A percentile compares a stretch with the other conserved stretches of the same genome.
Evolutionary conservation across 1,284 basidiomycete genomes (phyloP).

Genomic region (Leccinum fuscescens): DNA sequence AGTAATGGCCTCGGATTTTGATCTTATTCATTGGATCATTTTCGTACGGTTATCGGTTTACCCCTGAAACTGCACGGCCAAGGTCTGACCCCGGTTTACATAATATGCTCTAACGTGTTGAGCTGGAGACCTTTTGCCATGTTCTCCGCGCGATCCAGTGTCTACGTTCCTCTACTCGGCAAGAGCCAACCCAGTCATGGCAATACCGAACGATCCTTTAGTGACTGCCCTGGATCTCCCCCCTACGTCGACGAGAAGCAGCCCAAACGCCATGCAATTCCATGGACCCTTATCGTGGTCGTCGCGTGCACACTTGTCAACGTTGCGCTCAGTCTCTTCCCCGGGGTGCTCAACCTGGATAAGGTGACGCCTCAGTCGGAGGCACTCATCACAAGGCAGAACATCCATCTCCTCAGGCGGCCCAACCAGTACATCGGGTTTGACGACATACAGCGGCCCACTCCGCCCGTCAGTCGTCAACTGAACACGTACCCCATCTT

Average conservation of each 20-base stretch:
- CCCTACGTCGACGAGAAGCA: background rate
- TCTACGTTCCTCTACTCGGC: slow-evolving; percentile 7
- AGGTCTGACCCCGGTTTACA: background rate
- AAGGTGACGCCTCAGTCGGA: background rate
- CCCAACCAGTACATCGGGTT: slow-evolving; percentile 20
- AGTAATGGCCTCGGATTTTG: background rate
- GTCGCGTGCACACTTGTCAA: slow-evolving; percentile 15
- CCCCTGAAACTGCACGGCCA: background rate
- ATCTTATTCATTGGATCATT: background rate
- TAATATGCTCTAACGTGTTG: background rate
- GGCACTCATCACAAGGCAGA: slow-evolving; percentile 11
- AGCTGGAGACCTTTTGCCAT: background rate
- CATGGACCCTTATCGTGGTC: slow-evolving; percentile 15
- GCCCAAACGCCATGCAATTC: slow-evolving; percentile 3
- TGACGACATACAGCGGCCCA: slow-evolving; percentile 13
- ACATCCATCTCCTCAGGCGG: slow-evolving; percentile 14
- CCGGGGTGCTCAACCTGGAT: background rate
- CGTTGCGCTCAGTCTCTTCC: slow-evolving; percentile 13
- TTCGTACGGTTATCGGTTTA: background rate
- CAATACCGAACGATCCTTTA: background rate
- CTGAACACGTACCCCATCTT: slow-evolving; percentile 15
- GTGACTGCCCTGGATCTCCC: background rate
- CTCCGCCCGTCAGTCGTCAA: slow-evolving; percentile 3
- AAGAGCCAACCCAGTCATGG: background rate
- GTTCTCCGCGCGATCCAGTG: slow-evolving; percentile 2